Evolutionary conservation across 345 rosid species (phyloP).

Genomic region (Pugionium dolabratum): DNA sequence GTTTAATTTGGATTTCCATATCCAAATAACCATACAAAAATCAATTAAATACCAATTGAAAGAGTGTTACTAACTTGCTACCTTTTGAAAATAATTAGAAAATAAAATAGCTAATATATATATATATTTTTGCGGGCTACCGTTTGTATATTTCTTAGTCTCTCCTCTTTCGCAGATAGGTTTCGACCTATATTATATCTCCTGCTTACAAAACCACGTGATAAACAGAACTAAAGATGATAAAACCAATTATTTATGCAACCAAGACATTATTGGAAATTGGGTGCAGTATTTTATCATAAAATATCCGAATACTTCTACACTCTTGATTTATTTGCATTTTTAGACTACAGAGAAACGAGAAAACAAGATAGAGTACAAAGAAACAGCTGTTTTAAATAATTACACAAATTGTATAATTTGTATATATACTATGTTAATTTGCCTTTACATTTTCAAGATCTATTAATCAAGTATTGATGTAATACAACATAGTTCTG

Average conservation of each 20-base stretch:
- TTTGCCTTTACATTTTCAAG: no score
- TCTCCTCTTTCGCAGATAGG: constrained; percentile 6
- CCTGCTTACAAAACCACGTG: constrained; percentile 24
- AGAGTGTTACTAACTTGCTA: no score
- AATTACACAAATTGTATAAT: background rate
- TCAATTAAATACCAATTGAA: no score
- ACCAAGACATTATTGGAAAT: constrained; percentile 32
- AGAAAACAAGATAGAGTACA: no score
- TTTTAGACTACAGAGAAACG: constrained; percentile 5
- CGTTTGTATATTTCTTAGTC: constrained; percentile 16
- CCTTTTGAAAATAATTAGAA: no score
- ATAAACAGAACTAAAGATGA: constrained; percentile 14
- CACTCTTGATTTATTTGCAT: background rate
- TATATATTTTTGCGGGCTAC: background rate
- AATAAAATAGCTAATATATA: no score
- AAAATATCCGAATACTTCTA: constrained; percentile 18
- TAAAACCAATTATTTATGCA: constrained; percentile 19
- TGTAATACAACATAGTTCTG: no score
- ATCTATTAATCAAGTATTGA: no score
- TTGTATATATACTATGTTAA: background rate
- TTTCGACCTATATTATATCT: constrained; percentile 22
- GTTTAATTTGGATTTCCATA: no score
- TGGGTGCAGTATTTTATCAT: constrained; percentile 12
- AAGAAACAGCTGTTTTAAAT: background rate
- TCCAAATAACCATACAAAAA: no score